These are phyloP conservation scores for Cladosporium sp. DNA, from an alignment of 2,329 filamentous ascomycete species.

Conservation along the genomic window DNA sequence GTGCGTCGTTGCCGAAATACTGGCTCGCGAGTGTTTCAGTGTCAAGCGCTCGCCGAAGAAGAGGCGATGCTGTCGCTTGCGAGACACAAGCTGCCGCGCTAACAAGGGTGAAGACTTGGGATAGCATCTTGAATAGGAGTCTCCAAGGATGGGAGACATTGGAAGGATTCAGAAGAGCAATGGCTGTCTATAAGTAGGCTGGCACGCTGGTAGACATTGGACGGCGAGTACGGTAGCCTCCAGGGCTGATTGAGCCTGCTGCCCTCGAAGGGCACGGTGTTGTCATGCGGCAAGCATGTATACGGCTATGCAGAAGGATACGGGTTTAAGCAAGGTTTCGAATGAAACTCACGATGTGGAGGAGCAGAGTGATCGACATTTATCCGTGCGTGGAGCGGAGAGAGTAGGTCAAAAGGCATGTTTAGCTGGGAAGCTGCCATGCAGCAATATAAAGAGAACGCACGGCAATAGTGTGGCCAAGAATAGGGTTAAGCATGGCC, in stretches of 20 bases:
- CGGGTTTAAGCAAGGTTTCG: background rate
- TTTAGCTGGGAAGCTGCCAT: too few species aligned
- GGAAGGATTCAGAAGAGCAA: too few species aligned
- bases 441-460: too few species aligned
- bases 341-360: slow-evolving; percentile 1
- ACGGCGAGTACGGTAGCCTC: too few species aligned
- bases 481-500: too few species aligned
- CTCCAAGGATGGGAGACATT: background rate
- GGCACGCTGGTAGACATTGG: too few species aligned
- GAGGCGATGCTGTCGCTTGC: slow-evolving; percentile 1
- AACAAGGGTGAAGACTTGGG: background rate
- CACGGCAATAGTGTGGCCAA: too few species aligned
- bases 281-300: too few species aligned
- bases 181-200: background rate
- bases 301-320: background rate
- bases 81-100: background rate
- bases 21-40: slow-evolving; percentile 24
- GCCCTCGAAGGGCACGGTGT: too few species aligned
- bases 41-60: slow-evolving; percentile 21
- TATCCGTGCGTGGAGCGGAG: background rate
- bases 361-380: slow-evolving; percentile 10
- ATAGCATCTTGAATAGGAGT: background rate
- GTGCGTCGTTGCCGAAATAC: slow-evolving; percentile 39
- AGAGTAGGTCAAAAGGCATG: too few species aligned
- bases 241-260: too few species aligned